Evolutionary conservation across 768 basidiomycete genomes (phyloP), one percentile per base, ranked within the genome.

Genomic region (Phanerochaete sordida): DNA sequence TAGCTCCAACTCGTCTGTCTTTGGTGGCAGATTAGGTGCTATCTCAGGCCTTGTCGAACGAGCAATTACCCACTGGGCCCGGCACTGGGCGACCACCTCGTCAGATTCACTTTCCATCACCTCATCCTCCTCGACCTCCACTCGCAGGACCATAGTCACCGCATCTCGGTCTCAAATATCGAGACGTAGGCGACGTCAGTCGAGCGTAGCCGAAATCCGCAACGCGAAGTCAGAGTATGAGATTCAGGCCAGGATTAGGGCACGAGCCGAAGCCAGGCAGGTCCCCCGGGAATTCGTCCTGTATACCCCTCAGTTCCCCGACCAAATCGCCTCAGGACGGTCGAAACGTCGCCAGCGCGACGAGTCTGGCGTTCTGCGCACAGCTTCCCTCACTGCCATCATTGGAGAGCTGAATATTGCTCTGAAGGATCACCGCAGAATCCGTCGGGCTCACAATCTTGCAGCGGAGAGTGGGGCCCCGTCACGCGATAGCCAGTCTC

Each of bases 1-100:
- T 8, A 65, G 78, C 13, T 68, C 74, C 6, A 73, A 75, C 13
- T 76, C 76, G 11, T 74, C 71, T 19, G 68, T 69, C 6, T 66
- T 70, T 33, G 72, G 73, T 15, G 70, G 72, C 19, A 71, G 70
- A 13, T 62, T 74, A 13, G 75, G 73, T 7, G 72, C 73, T 2
- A 69, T 75, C 19, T 71, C 87, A 21, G 79, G 85, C 1, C 80
- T 87, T 37, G 79, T 90, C 11, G 90, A 91, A 64, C 77, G 81
- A 51, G 88, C 88, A 7, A 88, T 90, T 60, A 74, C 85, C 37
- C 81, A 84, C 60, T 91, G 89, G 89, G 87, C 88, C 23, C 77
- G 84, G 62, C 77, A 79, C 44, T 79, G 77, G 66, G 73, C 75
- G 1, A 75, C 78, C 0, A 68, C 74, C 1, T 76, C 82, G 0